Percentiles rank a stretch among this genome's conserved stretches.
Evolutionary conservation across 2,329 filamentous ascomycete genomes (phyloP).

Genomic region (Passalora sequoiae): DNA sequence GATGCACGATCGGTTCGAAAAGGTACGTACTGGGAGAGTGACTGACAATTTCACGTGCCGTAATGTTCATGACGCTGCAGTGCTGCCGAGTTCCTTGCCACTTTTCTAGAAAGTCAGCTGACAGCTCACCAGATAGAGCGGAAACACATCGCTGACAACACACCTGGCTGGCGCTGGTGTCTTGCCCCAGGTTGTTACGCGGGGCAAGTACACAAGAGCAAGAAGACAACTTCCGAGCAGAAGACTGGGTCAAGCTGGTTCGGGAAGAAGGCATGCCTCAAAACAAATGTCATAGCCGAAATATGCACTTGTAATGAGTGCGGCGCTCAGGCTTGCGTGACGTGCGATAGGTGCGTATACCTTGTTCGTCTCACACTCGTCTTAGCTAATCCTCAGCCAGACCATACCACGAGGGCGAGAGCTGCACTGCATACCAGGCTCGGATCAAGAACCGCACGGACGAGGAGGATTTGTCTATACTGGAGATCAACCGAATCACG

Average conservation of each 20-base stretch:
- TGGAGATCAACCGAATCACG: conserved; percentile 17
- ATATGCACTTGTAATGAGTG: conserved; percentile 30
- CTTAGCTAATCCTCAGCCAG: conserved; percentile 7
- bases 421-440: conserved; percentile 32
- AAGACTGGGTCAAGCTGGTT: too few relatives aligned
- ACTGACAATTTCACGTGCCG: too few relatives aligned
- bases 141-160: conserved; percentile 24
- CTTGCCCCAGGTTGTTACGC: conserved; percentile 45
- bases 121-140: too few relatives aligned
- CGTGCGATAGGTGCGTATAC: conserved; percentile 33
- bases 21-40: too few relatives aligned
- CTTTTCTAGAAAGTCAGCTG: too few relatives aligned
- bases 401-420: conserved; percentile 31
- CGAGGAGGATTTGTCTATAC: conserved; percentile 29
- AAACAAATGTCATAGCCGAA: conserved; percentile 16
- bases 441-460: conserved; percentile 23
- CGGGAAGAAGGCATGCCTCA: not conserved
- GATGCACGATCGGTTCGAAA: conserved; percentile 38
- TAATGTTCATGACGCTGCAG: too few relatives aligned
- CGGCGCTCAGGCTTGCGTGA: conserved; percentile 28
- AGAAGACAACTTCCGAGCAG: not conserved
- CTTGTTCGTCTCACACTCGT: conserved; percentile 13
- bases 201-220: conserved; percentile 43
- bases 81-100: too few relatives aligned
- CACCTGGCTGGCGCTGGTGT: conserved; percentile 49